A percentile compares a stretch with the other conserved stretches of the same genome.
Conservation (phyloP, 306 rosid genomes). For the Aeschynomene evenia region DNA sequence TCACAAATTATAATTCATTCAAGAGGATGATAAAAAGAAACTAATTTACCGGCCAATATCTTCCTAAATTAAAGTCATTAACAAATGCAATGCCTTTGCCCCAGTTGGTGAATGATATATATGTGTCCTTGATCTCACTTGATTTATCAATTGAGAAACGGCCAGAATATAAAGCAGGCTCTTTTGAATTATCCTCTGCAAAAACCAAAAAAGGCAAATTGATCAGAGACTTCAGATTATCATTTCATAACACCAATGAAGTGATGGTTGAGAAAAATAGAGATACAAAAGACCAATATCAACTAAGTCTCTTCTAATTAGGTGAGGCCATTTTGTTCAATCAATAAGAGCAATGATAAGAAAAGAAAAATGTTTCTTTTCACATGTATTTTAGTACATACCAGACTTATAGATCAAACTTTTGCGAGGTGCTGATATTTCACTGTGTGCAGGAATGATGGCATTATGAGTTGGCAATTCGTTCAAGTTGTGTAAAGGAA, state of each 20-base stretch:
- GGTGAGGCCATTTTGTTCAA: neutral
- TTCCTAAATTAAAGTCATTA: conserved; percentile 79
- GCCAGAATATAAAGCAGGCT: conserved; percentile 77
- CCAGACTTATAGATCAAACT: conserved; percentile 44
- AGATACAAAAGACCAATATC: conserved; percentile 2
- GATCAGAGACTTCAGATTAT: conserved; percentile 24
- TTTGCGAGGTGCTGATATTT: conserved; percentile 36
- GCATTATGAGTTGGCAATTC: conserved; percentile 50
- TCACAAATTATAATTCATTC: neutral
- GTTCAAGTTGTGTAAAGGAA: conserved; percentile 70
- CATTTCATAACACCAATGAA: conserved; percentile 5
- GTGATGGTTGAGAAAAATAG: conserved; percentile 9
- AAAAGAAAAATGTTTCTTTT: neutral
- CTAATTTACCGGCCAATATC: conserved; percentile 88
- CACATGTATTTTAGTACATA: conserved; percentile 31
- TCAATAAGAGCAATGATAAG: conserved; percentile 1
- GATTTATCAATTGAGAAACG: conserved; percentile 56
- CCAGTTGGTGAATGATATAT: conserved; percentile 72
- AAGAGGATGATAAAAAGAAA: conserved; percentile 11
- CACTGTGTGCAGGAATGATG: conserved; percentile 36
- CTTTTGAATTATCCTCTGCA: conserved; percentile 56
- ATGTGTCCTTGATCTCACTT: conserved; percentile 65
- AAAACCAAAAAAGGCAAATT: conserved; percentile 31
- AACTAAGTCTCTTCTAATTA: neutral
- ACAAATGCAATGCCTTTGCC: conserved; percentile 80